phyloP scores from a whole-genome alignment of 208 protist species.

The Leishmania tarentolae region DNA sequence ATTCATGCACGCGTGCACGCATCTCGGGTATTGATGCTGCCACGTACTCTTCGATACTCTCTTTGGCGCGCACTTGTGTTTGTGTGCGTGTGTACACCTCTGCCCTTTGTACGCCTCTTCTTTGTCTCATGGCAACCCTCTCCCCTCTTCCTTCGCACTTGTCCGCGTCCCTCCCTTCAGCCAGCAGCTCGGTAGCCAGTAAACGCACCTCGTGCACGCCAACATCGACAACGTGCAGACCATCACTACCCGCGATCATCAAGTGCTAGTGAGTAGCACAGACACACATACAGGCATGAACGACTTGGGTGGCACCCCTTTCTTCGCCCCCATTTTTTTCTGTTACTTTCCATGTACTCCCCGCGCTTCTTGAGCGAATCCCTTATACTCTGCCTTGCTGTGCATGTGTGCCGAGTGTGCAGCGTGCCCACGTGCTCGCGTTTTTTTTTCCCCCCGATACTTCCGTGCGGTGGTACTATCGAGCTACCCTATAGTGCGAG shows the following conservation, averaged over 20 bases:
- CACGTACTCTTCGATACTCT: background rate
- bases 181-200: background rate
- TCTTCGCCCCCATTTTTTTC: background rate
- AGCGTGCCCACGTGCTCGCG: too few species aligned
- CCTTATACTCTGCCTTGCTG: background rate
- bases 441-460: too few species aligned
- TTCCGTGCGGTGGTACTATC: background rate
- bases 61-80: background rate
- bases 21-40: background rate
- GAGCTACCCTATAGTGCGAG: background rate
- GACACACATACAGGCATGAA: background rate
- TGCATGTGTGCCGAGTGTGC: background rate
- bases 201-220: background rate
- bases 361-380: background rate
- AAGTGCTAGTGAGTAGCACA: background rate
- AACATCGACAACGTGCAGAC: background rate
- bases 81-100: background rate
- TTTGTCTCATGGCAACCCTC: background rate
- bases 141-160: conserved; percentile 36
- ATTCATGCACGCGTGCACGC: too few species aligned
- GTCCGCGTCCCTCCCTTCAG: background rate
- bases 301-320: background rate
- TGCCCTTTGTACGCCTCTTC: background rate
- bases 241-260: background rate
- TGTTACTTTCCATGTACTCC: background rate